These are phyloP conservation scores for Pluteus cervinus DNA, from an alignment of 768 basidiomycete genomes.

Conservation along the genomic window DNA sequence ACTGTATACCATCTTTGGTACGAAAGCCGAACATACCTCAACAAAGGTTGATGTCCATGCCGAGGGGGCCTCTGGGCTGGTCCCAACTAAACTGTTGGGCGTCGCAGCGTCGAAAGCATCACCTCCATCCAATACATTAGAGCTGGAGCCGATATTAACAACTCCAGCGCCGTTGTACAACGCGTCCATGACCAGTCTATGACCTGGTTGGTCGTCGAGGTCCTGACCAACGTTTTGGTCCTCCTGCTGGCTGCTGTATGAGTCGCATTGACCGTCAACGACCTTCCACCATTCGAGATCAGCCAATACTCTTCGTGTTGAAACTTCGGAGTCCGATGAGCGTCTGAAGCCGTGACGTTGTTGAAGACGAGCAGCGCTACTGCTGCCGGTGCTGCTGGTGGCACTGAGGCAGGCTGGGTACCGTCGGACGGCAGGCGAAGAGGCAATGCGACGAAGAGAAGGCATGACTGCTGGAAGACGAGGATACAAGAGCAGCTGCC, in stretches of 20 bases:
- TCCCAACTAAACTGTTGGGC: too few species aligned
- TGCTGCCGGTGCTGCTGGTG: constrained; percentile 14
- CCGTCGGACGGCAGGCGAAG: constrained; percentile 67
- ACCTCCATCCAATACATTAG: too few species aligned
- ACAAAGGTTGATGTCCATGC: too few species aligned
- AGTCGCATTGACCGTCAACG: constrained; percentile 59
- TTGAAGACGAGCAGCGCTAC: constrained; percentile 13
- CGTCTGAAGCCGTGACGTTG: constrained; percentile 48
- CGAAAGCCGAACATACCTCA: too few species aligned
- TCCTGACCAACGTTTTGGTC: constrained; percentile 33
- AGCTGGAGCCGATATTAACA: too few species aligned
- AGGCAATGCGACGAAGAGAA: constrained; percentile 74
- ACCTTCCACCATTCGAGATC: constrained; percentile 90
- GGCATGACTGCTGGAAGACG: constrained; percentile 39
- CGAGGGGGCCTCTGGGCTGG: too few species aligned
- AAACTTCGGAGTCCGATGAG: constrained; percentile 62
- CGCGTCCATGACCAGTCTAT: too few species aligned
- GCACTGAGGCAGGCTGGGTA: constrained; percentile 47
- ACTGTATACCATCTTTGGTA: too few species aligned
- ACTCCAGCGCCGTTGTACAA: too few species aligned
- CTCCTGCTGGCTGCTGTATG: constrained; percentile 37
- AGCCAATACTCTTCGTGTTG: constrained; percentile 65
- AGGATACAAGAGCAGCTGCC: constrained; percentile 36
- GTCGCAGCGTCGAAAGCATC: too few species aligned
- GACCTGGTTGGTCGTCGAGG: constrained; percentile 34